A percentile compares a stretch with the other conserved stretches of the same genome.
These are phyloP conservation scores for Pinus taeda DNA, from an alignment of 75 land plant genomes.

Conservation along the genomic window DNA sequence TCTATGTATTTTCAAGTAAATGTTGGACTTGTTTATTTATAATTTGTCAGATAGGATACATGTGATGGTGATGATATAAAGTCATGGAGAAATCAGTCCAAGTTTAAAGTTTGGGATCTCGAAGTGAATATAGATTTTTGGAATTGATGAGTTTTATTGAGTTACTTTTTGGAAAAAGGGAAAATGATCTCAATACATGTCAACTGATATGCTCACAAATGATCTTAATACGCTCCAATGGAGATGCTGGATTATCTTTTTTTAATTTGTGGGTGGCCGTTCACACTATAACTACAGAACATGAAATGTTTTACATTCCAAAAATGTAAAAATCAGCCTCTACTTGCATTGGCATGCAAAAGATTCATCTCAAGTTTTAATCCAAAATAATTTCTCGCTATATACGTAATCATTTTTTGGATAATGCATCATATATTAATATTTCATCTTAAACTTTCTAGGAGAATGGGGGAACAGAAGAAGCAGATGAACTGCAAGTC, in stretches of 20 bases:
- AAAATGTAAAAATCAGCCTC: background rate
- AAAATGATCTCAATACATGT: background rate
- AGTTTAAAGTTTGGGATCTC: background rate
- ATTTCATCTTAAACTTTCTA: too few relatives aligned
- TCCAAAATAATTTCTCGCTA: too few relatives aligned
- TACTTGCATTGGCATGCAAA: too few relatives aligned
- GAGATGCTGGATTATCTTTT: background rate
- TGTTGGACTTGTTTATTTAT: too few relatives aligned
- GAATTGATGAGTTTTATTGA: background rate
- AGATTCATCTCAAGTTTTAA: too few relatives aligned
- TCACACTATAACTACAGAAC: background rate
- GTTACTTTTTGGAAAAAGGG: background rate
- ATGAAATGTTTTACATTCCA: background rate
- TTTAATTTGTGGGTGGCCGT: background rate
- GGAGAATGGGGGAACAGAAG: too few relatives aligned
- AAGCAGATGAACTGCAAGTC: too few relatives aligned
- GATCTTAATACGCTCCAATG: background rate
- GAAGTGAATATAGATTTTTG: background rate
- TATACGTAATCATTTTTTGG: too few relatives aligned
- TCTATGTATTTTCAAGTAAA: background rate
- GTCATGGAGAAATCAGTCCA: background rate
- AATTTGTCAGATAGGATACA: background rate
- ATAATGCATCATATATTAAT: too few relatives aligned
- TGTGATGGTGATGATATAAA: slow-evolving; percentile 3
- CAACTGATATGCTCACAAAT: too few relatives aligned